phyloP scores from a whole-genome alignment of 495 filamentous ascomycete genomes.

The Cryomyces minteri region DNA sequence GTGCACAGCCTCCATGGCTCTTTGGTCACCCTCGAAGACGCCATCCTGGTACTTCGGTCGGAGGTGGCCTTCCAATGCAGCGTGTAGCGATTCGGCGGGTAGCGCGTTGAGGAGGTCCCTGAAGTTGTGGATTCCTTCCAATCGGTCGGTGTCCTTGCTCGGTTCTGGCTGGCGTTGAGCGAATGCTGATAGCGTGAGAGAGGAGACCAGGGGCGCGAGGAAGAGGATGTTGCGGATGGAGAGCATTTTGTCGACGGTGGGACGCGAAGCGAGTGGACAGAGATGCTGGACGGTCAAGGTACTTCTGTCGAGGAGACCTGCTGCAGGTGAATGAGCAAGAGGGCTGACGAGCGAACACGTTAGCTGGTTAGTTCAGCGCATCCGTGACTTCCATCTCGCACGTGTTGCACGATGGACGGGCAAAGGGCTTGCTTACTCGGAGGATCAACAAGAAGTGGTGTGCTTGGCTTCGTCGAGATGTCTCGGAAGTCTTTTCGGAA shows the following conservation, averaged over 20 bases:
- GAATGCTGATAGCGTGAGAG: slow-evolving; percentile 1
- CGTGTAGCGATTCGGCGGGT: slow-evolving; percentile 22
- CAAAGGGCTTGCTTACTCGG: no score
- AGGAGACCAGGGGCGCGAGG: slow-evolving; percentile 9
- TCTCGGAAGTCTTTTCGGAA: no score
- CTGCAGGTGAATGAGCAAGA: not conserved
- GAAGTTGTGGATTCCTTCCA: slow-evolving; percentile 12
- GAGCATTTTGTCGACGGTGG: slow-evolving; percentile 6
- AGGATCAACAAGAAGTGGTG: no score
- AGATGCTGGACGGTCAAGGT: no score
- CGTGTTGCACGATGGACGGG: not conserved
- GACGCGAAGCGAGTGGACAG: no score
- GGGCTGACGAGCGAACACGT: not conserved
- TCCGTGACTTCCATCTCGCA: not conserved
- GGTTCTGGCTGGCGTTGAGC: not conserved
- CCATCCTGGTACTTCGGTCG: slow-evolving; percentile 25
- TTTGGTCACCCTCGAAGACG: slow-evolving; percentile 24
- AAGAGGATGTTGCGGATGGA: slow-evolving; percentile 11
- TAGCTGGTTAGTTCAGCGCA: not conserved
- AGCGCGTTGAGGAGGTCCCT: slow-evolving; percentile 22
- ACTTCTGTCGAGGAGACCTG: not conserved
- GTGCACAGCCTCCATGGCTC: slow-evolving; percentile 24
- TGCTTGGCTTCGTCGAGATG: no score
- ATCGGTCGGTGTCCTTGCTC: slow-evolving; percentile 3
- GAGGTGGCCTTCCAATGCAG: slow-evolving; percentile 21